Base-by-base conservation (phyloP, 2,329 filamentous ascomycete genomes). In the Cercospora citrullina region DNA sequence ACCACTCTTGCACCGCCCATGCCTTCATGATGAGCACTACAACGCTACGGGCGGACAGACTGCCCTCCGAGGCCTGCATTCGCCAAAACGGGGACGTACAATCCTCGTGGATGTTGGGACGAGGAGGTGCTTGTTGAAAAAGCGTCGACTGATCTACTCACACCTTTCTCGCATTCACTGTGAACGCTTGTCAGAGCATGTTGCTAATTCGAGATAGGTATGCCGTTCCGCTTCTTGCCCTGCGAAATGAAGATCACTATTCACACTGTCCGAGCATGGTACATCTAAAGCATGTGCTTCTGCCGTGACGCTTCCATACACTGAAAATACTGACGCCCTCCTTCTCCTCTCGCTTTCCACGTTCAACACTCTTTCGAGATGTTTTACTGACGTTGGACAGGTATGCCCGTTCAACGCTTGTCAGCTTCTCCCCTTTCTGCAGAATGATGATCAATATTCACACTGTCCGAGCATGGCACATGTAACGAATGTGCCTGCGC, bases 1-100 rank as follows among this genome's bases (percentile, higher is more conserved):
- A 62, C 64, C 60, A 53, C 8, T 59, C 45, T 67, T 18, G 70
- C 67, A 64, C 63, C 68, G 67, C 65, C 75, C 70, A 72, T 69
- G 78, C 76, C 64, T 26, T 39, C 69, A 86, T 88, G 87, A 89
- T 84, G 85, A 89, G 84, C 81, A 79, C 77, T 86, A 86, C 86
- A 89, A 89, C 87, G 87, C 74, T 87, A 87, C 87, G 87, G 87
- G 87, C 87, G 87, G 87, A 88, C 87, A 89, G 84, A 89, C 81
- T 82, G 82, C 84, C 81, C 84, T 81, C 82, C 78, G 81, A 74
- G 77, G 77, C 79, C 77, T 78, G 77, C 83, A 84, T 82, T 82
- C 84, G 79, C 80, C 73, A 77, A 84, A 82, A 85, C 80, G 81
- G 83, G 83, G 82, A 82, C 85, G 85, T 89, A 89, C 87, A 89